A percentile compares a stretch with the other conserved stretches of the same genome.
Evolutionary conservation across 352 stramenopile genomes (phyloP).

Genomic region (Globisporangium apiculatum): DNA sequence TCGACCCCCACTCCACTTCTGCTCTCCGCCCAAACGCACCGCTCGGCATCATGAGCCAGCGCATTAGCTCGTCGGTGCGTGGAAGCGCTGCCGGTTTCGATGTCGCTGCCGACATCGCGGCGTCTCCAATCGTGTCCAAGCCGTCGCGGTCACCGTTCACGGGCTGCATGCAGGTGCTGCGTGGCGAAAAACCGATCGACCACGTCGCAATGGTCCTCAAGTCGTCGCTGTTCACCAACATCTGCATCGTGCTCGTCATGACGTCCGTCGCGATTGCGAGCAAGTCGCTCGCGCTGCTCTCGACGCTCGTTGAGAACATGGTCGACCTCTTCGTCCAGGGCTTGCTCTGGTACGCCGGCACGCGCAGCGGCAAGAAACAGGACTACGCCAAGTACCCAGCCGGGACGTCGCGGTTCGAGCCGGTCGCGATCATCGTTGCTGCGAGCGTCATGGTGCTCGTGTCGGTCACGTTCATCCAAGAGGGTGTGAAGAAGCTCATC

Average conservation of each 20-base stretch:
- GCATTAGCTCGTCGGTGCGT: slow-evolving; percentile 6
- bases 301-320: slow-evolving; percentile 88
- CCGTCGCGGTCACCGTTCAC: slow-evolving; percentile 9
- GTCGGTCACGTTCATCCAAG: slow-evolving; percentile 76
- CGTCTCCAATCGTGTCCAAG: slow-evolving; percentile 2
- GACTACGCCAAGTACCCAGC: slow-evolving; percentile 90
- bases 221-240: slow-evolving; percentile 51
- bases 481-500: slow-evolving; percentile 40
- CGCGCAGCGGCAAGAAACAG: slow-evolving; percentile 61
- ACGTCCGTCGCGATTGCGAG: slow-evolving; percentile 64
- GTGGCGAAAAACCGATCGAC: slow-evolving; percentile 35
- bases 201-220: slow-evolving; percentile 49
- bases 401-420: slow-evolving; percentile 88
- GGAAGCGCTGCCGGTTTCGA: slow-evolving; percentile 1
- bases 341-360: slow-evolving; percentile 87
- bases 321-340: slow-evolving; percentile 90
- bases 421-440: slow-evolving; percentile 89
- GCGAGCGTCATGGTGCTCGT: slow-evolving; percentile 90
- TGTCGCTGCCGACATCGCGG: neutral
- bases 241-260: slow-evolving; percentile 64
- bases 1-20: no score
- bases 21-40: no score
- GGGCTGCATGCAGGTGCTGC: slow-evolving; percentile 16
- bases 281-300: slow-evolving; percentile 87
- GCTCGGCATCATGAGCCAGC: slow-evolving; percentile 14